These are phyloP conservation scores for Curvularia hawaiiensis DNA, from an alignment of 2,329 filamentous ascomycete species.

Conservation along the genomic window DNA sequence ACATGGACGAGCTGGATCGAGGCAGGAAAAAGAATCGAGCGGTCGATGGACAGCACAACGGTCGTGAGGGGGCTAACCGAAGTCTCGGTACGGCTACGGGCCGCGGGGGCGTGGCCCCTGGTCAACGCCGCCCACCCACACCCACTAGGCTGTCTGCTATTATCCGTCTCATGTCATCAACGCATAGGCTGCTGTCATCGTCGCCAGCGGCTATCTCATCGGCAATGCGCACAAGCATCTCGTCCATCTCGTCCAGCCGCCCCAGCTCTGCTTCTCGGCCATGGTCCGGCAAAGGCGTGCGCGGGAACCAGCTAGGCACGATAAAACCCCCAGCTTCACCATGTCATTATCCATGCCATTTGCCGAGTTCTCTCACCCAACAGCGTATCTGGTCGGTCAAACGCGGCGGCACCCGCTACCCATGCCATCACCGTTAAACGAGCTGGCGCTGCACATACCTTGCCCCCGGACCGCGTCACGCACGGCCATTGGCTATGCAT, in stretches of 20 bases:
- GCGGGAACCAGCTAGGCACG: constrained; percentile 8
- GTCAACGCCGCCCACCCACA: constrained; percentile 2
- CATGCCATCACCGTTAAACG: constrained; percentile 12
- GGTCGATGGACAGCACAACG: neutral
- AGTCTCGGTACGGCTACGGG: constrained; percentile 10
- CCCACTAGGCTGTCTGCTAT: neutral
- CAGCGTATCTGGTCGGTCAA: constrained; percentile 14
- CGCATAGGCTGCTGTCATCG: neutral
- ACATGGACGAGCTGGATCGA: neutral
- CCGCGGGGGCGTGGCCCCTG: constrained; percentile 6
- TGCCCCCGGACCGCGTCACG: constrained; percentile 19
- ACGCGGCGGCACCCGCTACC: constrained; percentile 11
- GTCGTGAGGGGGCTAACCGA: constrained; percentile 8
- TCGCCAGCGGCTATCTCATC: neutral
- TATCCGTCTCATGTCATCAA: neutral
- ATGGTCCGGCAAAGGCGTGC: neutral
- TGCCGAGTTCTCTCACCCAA: constrained; percentile 12
- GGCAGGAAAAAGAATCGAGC: neutral
- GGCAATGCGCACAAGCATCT: neutral
- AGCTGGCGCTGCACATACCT: constrained; percentile 19
- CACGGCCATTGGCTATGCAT: constrained; percentile 18
- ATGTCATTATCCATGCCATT: constrained; percentile 3
- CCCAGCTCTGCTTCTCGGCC: neutral
- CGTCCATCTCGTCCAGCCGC: neutral
- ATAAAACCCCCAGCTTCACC: constrained; percentile 4